phyloP scores from a whole-genome alignment of 768 basidiomycete species.

The Sarcodon sp. region DNA sequence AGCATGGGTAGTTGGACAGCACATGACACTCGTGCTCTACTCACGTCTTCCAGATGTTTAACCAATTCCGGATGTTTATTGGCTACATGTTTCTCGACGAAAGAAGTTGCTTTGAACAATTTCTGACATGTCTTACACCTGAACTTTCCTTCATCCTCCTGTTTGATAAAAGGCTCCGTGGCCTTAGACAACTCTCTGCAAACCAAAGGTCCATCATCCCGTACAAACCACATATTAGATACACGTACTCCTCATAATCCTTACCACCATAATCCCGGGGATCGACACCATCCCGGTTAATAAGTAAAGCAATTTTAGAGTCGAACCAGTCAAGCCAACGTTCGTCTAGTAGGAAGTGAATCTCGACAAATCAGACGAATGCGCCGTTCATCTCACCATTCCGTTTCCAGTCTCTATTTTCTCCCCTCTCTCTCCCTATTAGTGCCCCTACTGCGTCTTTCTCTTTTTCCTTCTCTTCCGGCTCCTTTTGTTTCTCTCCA shows the following conservation, averaged over 20 bases:
- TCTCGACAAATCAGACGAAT: conserved; percentile 6
- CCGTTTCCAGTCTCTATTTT: conserved; percentile 41
- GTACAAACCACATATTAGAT: conserved; percentile 7
- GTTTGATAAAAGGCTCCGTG: conserved; percentile 73
- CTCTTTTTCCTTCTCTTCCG: conserved; percentile 16
- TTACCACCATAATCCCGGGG: conserved; percentile 84
- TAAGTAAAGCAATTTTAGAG: conserved; percentile 68
- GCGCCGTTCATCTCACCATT: conserved; percentile 36
- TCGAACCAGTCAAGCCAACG: conserved; percentile 89
- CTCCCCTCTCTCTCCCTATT: conserved; percentile 19
- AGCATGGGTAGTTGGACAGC: conserved; percentile 7
- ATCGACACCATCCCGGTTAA: conserved; percentile 71
- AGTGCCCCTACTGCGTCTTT: conserved; percentile 21
- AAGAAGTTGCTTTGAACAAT: conserved; percentile 93
- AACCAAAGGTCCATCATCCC: conserved; percentile 8
- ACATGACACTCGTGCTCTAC: conserved; percentile 8
- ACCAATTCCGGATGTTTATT: conserved; percentile 89
- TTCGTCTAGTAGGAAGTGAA: conserved; percentile 44
- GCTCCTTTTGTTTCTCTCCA: conserved; percentile 15
- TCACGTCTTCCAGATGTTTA: conserved; percentile 75
- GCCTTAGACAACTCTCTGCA: conserved; percentile 70
- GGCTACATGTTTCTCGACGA: conserved; percentile 94
- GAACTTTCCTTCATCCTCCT: conserved; percentile 95
- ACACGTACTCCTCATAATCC: conserved; percentile 72
- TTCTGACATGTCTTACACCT: conserved; percentile 95